Percentiles rank a stretch among this genome's conserved stretches.
These are phyloP conservation scores for Penicillium roqueforti DNA, from an alignment of 495 filamentous ascomycete species.

Conservation along the genomic window DNA sequence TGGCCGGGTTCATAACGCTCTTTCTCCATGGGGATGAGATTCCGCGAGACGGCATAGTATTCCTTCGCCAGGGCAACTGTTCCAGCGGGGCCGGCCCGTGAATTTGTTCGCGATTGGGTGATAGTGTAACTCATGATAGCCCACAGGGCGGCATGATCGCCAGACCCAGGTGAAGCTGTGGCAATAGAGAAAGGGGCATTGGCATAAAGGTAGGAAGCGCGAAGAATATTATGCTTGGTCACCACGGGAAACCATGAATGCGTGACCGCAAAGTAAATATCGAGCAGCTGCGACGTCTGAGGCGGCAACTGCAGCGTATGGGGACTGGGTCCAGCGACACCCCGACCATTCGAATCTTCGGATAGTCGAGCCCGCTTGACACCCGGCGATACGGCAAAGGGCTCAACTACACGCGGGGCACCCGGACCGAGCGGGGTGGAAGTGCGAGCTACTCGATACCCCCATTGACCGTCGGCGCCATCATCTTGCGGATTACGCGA, in stretches of 20 bases:
- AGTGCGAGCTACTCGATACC: conserved; percentile 33
- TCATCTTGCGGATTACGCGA: conserved; percentile 35
- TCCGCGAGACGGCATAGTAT: conserved; percentile 56
- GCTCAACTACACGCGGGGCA: conserved; percentile 32
- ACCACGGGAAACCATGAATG: conserved; percentile 70
- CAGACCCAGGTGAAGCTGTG: conserved; percentile 40
- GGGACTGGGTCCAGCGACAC: conserved; percentile 6
- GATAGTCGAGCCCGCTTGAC: conserved; percentile 32
- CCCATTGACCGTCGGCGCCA: conserved; percentile 29
- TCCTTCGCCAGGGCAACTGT: conserved; percentile 30
- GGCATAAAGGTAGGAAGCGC: conserved; percentile 48
- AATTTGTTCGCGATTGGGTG: conserved; percentile 32
- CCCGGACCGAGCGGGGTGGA: conserved; percentile 28
- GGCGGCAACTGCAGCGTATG: conserved; percentile 48
- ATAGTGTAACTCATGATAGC: conserved; percentile 55
- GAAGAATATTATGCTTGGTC: conserved; percentile 63
- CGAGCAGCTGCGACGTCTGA: conserved; percentile 61
- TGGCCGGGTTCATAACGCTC: conserved; percentile 56
- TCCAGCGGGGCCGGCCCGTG: conserved; percentile 22
- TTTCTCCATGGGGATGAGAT: conserved; percentile 55
- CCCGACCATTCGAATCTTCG: conserved; percentile 15
- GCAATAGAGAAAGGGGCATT: conserved; percentile 44
- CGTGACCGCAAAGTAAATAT: conserved; percentile 69
- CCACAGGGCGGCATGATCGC: conserved; percentile 62
- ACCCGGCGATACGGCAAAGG: conserved; percentile 21